A percentile compares a stretch with the other conserved stretches of the same genome.
phyloP scores from a whole-genome alignment of 768 basidiomycete genomes.

The Leccinum variicolor region DNA sequence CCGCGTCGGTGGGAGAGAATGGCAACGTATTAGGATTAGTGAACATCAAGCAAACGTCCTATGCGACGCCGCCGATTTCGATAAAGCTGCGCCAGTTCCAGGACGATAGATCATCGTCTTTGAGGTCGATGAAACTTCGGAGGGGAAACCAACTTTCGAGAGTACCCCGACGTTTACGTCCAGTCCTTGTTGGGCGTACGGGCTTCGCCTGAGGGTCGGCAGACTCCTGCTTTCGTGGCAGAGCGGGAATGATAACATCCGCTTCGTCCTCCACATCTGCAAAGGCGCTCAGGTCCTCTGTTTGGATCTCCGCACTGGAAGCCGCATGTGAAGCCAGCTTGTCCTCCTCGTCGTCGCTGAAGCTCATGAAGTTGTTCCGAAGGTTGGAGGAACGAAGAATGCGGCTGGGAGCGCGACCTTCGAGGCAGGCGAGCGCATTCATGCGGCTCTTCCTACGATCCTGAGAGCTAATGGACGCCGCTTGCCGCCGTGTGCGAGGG shows the following conservation, averaged over 20 bases:
- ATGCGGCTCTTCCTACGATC: conserved; percentile 48
- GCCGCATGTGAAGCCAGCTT: conserved; percentile 14
- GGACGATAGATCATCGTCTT: conserved; percentile 42
- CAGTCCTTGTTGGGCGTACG: conserved; percentile 8
- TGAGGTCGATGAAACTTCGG: conserved; percentile 64
- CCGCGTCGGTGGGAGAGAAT: not conserved
- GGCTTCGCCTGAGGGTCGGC: conserved; percentile 7
- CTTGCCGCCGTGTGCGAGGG: conserved; percentile 12
- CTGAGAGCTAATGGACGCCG: conserved; percentile 43
- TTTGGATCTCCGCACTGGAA: conserved; percentile 8
- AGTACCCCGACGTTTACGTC: conserved; percentile 39
- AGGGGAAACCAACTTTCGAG: conserved; percentile 52
- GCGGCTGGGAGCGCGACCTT: conserved; percentile 41
- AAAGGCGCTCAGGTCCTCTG: conserved; percentile 23
- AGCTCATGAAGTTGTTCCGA: conserved; percentile 59
- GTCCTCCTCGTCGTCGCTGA: conserved; percentile 62
- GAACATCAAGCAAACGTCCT: not conserved
- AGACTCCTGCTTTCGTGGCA: conserved; percentile 6
- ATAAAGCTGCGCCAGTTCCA: conserved; percentile 66
- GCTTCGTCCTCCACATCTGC: conserved; percentile 34
- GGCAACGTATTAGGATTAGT: not conserved
- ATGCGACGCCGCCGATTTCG: conserved; percentile 43
- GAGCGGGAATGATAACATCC: conserved; percentile 21
- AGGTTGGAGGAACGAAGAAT: conserved; percentile 12
- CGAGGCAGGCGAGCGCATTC: conserved; percentile 61